Conservation (phyloP, 163 green algal genomes). For the Scenedesmus sp. region DNA sequence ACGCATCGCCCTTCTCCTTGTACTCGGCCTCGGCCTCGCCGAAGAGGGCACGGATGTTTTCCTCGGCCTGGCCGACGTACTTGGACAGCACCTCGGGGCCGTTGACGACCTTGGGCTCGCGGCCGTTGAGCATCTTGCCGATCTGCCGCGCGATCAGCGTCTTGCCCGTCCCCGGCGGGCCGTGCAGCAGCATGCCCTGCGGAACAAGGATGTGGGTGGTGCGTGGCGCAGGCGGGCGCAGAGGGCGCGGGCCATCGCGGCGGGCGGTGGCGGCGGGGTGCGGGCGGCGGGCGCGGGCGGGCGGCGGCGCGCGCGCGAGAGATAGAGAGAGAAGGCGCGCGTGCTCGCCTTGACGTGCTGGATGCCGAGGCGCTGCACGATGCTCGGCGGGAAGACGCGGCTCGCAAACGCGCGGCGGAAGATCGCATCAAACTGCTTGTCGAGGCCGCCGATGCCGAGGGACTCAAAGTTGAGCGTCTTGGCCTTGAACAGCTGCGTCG, state of each 20-base stretch:
- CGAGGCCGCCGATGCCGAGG: slow-evolving; percentile 96
- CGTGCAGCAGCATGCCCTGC: slow-evolving; percentile 90
- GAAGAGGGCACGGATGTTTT: slow-evolving; percentile 98
- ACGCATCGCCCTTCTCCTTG: slow-evolving; percentile 64
- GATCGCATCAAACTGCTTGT: slow-evolving; percentile 97
- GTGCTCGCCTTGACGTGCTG: slow-evolving; percentile 88
- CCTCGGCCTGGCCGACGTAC: slow-evolving; percentile 96
- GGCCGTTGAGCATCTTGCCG: slow-evolving; percentile 99
- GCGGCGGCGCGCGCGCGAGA: no score
- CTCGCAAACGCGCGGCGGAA: slow-evolving; percentile 98
- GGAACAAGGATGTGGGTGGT: background rate
- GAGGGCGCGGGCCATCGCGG: no score
- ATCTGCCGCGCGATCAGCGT: slow-evolving; percentile 99
- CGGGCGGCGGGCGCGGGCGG: no score
- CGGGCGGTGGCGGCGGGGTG: no score
- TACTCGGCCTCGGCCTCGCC: slow-evolving; percentile 96
- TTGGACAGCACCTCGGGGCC: slow-evolving; percentile 96
- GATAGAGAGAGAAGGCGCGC: background rate
- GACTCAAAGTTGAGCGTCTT: slow-evolving; percentile 97
- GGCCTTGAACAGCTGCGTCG: slow-evolving; percentile 91
- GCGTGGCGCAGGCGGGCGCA: background rate
- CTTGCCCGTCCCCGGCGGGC: slow-evolving; percentile 88
- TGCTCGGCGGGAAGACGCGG: slow-evolving; percentile 89
- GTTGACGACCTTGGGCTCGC: slow-evolving; percentile 98
- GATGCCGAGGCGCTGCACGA: slow-evolving; percentile 95